Conservation (phyloP, 768 basidiomycete species). For the Pholiota molesta region DNA sequence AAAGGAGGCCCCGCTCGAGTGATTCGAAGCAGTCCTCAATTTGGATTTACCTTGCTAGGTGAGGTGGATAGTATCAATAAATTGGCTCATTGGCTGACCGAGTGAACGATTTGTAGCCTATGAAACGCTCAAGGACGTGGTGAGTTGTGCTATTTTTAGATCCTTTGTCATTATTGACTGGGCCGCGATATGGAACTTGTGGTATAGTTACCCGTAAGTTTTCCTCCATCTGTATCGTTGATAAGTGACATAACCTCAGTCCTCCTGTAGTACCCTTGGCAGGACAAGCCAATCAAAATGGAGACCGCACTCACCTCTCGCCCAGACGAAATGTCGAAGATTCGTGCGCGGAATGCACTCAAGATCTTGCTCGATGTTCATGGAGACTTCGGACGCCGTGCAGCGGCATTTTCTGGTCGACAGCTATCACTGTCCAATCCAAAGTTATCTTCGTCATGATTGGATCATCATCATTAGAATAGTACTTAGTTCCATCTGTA, state of each 20-base stretch:
- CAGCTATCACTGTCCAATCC: constrained; percentile 44
- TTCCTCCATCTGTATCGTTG: constrained; percentile 25
- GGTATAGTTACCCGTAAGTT: constrained; percentile 50
- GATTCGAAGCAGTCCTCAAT: constrained; percentile 88
- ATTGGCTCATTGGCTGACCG: constrained; percentile 16
- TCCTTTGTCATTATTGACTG: constrained; percentile 19
- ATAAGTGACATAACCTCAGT: constrained; percentile 24
- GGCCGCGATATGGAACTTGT: constrained; percentile 13
- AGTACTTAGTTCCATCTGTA: constrained; percentile 12
- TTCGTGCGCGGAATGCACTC: constrained; percentile 93
- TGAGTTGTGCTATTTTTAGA: constrained; percentile 34
- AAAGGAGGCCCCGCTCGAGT: constrained; percentile 91
- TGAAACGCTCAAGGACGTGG: constrained; percentile 48
- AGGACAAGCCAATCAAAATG: constrained; percentile 64
- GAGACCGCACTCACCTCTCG: constrained; percentile 72
- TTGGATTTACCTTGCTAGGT: constrained; percentile 89
- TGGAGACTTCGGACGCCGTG: constrained; percentile 80
- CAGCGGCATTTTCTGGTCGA: constrained; percentile 39
- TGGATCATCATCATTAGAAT: constrained; percentile 13
- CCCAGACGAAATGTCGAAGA: constrained; percentile 82
- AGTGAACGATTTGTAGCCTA: constrained; percentile 34
- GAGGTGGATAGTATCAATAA: constrained; percentile 18
- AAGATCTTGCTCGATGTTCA: constrained; percentile 90
- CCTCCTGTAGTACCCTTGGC: constrained; percentile 78
- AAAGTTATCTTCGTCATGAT: constrained; percentile 36